Conservation (phyloP, 116 monocot genomes). For the Phalaenopsis hybrid region DNA sequence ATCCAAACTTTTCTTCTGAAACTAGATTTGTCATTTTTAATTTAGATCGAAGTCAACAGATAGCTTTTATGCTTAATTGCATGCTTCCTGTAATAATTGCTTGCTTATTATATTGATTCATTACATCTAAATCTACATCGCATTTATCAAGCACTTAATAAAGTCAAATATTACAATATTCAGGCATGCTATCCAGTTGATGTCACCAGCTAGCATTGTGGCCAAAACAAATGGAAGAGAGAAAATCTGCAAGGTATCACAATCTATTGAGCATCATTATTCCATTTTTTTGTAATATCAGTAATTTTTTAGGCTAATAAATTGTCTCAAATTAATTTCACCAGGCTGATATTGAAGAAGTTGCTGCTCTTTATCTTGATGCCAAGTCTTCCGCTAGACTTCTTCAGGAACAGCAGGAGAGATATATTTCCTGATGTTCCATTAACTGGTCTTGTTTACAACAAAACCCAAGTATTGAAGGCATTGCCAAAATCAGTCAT, state of each 20-base stretch:
- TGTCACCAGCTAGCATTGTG: conserved; percentile 65
- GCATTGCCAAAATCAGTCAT: not conserved
- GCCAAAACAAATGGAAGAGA: conserved; percentile 80
- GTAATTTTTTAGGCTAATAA: not conserved
- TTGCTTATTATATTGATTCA: too few relatives aligned
- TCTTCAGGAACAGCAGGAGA: conserved; percentile 88
- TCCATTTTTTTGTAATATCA: not conserved
- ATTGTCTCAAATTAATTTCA: not conserved
- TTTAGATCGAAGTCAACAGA: not conserved
- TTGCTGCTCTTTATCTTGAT: conserved; percentile 67
- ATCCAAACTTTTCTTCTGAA: not conserved
- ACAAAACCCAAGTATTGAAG: not conserved
- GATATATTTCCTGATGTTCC: conserved; percentile 51
- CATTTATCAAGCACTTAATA: not conserved
- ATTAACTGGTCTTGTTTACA: not conserved
- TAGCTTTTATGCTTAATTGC: not conserved
- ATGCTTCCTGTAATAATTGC: too few relatives aligned
- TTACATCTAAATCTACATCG: too few relatives aligned
- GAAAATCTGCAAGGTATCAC: conserved; percentile 89
- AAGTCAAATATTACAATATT: not conserved
- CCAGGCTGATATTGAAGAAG: conserved; percentile 92
- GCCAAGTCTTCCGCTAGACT: conserved; percentile 85
- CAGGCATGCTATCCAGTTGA: conserved; percentile 87
- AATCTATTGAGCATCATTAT: not conserved
- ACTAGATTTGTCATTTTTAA: not conserved